phyloP scores from a whole-genome alignment of 202 grass and related monocot genomes.

The Zizania palustris region DNA sequence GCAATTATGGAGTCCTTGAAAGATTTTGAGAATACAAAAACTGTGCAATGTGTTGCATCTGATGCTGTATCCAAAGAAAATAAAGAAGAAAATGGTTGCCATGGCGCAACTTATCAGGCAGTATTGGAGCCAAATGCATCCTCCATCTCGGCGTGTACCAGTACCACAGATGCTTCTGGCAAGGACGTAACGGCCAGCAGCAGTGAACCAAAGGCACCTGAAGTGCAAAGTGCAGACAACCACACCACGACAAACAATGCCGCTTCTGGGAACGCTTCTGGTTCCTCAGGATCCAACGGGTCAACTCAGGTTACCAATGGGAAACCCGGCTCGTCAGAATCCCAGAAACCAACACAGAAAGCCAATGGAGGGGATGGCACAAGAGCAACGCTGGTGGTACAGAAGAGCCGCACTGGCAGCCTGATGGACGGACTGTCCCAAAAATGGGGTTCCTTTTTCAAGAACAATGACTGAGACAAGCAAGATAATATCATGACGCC shows the following conservation, averaged over 20 bases:
- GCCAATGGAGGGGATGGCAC: conserved; percentile 57
- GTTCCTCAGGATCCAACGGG: neutral
- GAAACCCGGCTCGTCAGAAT: conserved; percentile 21
- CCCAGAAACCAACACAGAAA: conserved; percentile 37
- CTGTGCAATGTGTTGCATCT: conserved; percentile 34
- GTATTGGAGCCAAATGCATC: conserved; percentile 36
- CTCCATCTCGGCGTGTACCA: neutral
- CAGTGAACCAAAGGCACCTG: conserved; percentile 35
- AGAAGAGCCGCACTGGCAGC: conserved; percentile 63
- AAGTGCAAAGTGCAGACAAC: conserved; percentile 33
- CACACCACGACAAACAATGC: conserved; percentile 28
- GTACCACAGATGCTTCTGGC: conserved; percentile 7
- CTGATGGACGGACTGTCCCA: conserved; percentile 84
- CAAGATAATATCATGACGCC: conserved; percentile 1
- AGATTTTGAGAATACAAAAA: conserved; percentile 63
- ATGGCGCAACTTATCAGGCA: conserved; percentile 24
- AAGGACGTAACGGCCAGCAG: conserved; percentile 30
- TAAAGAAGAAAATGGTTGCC: conserved; percentile 34
- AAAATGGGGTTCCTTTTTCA: conserved; percentile 82
- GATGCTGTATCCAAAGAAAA: conserved; percentile 45
- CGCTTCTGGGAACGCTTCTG: conserved; percentile 11
- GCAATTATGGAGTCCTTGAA: conserved; percentile 90
- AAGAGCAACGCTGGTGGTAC: conserved; percentile 84
- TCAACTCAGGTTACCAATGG: conserved; percentile 35
- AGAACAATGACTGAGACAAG: conserved; percentile 61